Conservation (phyloP, 2,329 filamentous ascomycete genomes). For the Colletotrichum higginsianum region DNA sequence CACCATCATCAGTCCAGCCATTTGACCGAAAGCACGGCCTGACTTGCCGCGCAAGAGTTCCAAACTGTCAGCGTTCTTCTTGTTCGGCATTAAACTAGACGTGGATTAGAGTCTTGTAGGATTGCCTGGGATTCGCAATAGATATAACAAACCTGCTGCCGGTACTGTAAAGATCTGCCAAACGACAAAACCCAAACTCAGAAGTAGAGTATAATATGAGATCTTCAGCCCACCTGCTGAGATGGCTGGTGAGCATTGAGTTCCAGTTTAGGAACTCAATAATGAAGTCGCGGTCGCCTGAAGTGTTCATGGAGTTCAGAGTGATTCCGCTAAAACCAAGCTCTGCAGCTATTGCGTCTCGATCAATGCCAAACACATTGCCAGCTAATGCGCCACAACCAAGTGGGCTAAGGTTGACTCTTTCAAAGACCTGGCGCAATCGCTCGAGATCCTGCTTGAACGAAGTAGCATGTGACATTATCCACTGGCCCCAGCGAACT, state of each 20-base stretch:
- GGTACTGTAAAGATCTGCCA: slow-evolving; percentile 47
- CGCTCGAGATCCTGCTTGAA: slow-evolving; percentile 48
- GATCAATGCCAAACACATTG: slow-evolving; percentile 51
- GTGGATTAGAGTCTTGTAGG: not conserved
- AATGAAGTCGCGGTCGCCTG: slow-evolving; percentile 80
- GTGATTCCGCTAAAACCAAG: slow-evolving; percentile 79
- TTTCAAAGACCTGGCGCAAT: slow-evolving; percentile 45
- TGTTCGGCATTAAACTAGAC: slow-evolving; percentile 19
- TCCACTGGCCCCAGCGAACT: slow-evolving; percentile 45
- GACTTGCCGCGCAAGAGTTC: slow-evolving; percentile 51
- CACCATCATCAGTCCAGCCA: slow-evolving; percentile 73
- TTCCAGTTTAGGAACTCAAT: slow-evolving; percentile 81
- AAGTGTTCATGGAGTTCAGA: slow-evolving; percentile 79
- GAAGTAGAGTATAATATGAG: slow-evolving; percentile 69
- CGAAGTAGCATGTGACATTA: slow-evolving; percentile 46
- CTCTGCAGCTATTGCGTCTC: slow-evolving; percentile 64
- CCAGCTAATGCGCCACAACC: slow-evolving; percentile 47
- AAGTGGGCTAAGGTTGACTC: slow-evolving; percentile 48
- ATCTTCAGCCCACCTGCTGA: slow-evolving; percentile 81
- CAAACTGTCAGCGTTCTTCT: slow-evolving; percentile 45
- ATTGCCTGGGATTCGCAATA: slow-evolving; percentile 41
- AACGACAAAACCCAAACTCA: slow-evolving; percentile 45
- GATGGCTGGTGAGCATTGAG: slow-evolving; percentile 77
- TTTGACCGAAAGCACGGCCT: slow-evolving; percentile 59
- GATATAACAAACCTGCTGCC: slow-evolving; percentile 40